Evolutionary conservation across 2,329 filamentous ascomycete species (phyloP), one percentile per base, ranked within the genome.

Genomic region (Talaromyces albobiverticillius): DNA sequence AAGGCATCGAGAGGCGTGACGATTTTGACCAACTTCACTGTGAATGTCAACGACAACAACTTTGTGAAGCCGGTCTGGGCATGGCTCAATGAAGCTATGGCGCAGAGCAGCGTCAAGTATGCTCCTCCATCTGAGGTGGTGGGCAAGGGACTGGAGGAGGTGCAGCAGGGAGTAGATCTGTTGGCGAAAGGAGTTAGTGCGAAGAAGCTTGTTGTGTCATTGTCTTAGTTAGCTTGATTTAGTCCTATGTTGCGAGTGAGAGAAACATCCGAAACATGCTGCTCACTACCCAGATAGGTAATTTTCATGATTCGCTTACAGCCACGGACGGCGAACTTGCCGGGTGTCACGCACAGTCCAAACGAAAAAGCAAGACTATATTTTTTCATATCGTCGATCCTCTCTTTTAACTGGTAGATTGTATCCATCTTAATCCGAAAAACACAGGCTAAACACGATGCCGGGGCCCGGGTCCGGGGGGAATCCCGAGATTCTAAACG

Each of bases 151-250:
- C 10, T 50, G 14, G 47, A 50, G 20, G 47, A 41, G 8, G 25
- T 50, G 22, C 47, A 50, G 36, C 10, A 42, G 36, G 47, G 47
- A 0, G 47, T 50, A 20, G 36, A 50, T 32, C 31, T 50, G 36
- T 16, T 50, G 7, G 47, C 23, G 11, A 31, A 50, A 18, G 47
- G 47, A 22, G 47, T 50, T 1, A 50, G 47, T 23, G 47, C 47
- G 13, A 50, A 50, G n/a, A 50, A 50, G 25, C 36, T 50, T 23
- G 34, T 50, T 22, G 36, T 50, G 36, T 32, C 23, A 9, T n/a
- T n/a, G n/a, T n/a, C n/a, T n/a, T n/a, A 34, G 11, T 34, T 36
- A 36, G 32, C 32, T n/a, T n/a, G n/a, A n/a, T n/a, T n/a, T n/a
- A n/a, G n/a, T n/a, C n/a, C n/a, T n/a, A n/a, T n/a, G n/a, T n/a